Base-by-base conservation (phyloP, 2,329 filamentous ascomycete genomes). In the Aspergillus fumigatiaffinis region DNA sequence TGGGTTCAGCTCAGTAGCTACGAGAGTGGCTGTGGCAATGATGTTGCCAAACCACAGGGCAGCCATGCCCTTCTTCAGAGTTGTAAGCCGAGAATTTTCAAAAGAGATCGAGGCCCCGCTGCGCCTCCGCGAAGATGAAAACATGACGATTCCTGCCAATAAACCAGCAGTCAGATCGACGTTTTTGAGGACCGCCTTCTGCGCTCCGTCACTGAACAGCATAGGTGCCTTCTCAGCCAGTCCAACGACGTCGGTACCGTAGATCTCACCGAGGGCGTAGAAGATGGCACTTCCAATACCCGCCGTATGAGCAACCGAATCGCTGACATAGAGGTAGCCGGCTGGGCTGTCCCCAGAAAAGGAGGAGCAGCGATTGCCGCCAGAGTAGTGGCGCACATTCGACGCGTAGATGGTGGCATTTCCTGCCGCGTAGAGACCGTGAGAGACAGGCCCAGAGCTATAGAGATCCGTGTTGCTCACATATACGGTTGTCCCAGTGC, bases 1-100 rank as follows among this genome's bases (percentile, higher is more conserved):
- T 2, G 64, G 67, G 20, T 57, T 58, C 6, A 70, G 29, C 21
- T 63, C 49, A 1, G 54, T 48, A 20, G 56, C 53, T 26, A 49
- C 38, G 32, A 63, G 49, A 8, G 51, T 54, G 0, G 32, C 61
- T 32, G 51, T 56, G 41, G 51, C 62, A 49, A 72, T 69, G 4
- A 61, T 41, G 51, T 73, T 72, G 14, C 70, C 71, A 50, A 72
- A 72, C 71, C 70, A 73, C 3, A 72, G 52, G 3, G 60, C 68
- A 9, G 71, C 66, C 28, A 66, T 65, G 6, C 48, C 57, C 4
- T 53, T 42, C 1, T 61, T 58, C 9, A 62, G 52, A 1, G 62
- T 63, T 0, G 63, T 66, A 25, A 71, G 60, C 25, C 62, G 64
- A 5, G 64, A 65, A 46, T 65, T 60, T 3, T 54, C 57, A 8